Conservation (phyloP, 2,329 filamentous ascomycete genomes). For the Sphaceloma murrayae region DNA sequence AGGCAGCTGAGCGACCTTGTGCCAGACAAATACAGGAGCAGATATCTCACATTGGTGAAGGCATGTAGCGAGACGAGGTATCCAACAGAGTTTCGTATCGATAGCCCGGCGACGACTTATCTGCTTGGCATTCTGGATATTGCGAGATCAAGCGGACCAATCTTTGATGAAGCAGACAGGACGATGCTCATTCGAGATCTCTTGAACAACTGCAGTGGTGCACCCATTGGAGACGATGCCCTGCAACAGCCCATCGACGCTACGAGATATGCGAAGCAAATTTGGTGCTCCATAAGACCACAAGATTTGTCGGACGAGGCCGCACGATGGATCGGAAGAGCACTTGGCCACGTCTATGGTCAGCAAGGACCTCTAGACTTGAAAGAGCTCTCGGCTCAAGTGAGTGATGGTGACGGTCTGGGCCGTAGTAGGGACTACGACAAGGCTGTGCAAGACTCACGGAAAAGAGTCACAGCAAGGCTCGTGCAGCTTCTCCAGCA, state of each 20-base stretch:
- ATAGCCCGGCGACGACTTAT: constrained; percentile 67
- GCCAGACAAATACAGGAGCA: constrained; percentile 27
- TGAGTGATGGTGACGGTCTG: not conserved
- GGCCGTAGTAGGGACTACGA: not conserved
- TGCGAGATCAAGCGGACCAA: constrained; percentile 48
- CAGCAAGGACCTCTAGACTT: not conserved
- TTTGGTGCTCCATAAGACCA: constrained; percentile 46
- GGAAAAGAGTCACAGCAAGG: not conserved
- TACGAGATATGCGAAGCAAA: constrained; percentile 47
- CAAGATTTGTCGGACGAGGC: constrained; percentile 46
- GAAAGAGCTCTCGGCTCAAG: not conserved
- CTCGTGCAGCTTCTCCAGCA: not conserved
- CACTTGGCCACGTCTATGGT: constrained; percentile 59
- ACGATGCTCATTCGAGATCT: constrained; percentile 63
- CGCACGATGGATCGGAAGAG: constrained; percentile 73
- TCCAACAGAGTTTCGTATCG: constrained; percentile 59
- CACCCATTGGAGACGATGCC: constrained; percentile 22
- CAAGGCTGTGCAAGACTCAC: not conserved
- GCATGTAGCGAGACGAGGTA: constrained; percentile 59
- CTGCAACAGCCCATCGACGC: constrained; percentile 20
- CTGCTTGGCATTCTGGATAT: constrained; percentile 74
- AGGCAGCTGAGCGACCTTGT: constrained; percentile 39
- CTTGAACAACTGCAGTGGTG: constrained; percentile 14
- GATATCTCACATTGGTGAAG: constrained; percentile 57
- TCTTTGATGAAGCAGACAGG: constrained; percentile 62